A percentile compares a stretch with the other conserved stretches of the same genome.
Evolutionary conservation across 768 basidiomycete species (phyloP).

Genomic region (Phylloporus sp.): DNA sequence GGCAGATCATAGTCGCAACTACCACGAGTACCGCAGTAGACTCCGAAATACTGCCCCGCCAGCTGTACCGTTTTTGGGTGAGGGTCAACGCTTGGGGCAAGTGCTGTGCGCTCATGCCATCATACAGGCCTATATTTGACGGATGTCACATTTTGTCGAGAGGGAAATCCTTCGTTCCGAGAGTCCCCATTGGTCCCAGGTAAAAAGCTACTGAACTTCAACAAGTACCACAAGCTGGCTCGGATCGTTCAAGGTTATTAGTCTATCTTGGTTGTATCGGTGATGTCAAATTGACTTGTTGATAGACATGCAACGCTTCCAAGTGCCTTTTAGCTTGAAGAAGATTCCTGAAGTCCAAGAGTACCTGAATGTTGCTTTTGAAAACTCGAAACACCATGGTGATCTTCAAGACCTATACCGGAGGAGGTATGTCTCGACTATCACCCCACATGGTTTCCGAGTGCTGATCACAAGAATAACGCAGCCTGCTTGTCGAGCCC

Average conservation of each 20-base stretch:
- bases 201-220: constrained; percentile 89
- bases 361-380: constrained; percentile 70
- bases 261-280: background rate
- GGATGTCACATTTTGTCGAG: constrained; percentile 92
- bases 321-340: constrained; percentile 80
- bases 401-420: constrained; percentile 84
- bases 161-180: constrained; percentile 87
- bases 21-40: constrained; percentile 83
- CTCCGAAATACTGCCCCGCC: constrained; percentile 88
- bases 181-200: constrained; percentile 70
- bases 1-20: constrained; percentile 89
- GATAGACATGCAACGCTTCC: constrained; percentile 89
- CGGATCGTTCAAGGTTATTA: constrained; percentile 73
- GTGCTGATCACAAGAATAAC: background rate
- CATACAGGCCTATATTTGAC: constrained; percentile 75
- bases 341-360: constrained; percentile 87
- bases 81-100: constrained; percentile 13
- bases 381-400: constrained; percentile 71
- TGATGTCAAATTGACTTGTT: constrained; percentile 1
- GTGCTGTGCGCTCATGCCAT: constrained; percentile 6
- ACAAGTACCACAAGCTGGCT: constrained; percentile 91
- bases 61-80: constrained; percentile 93
- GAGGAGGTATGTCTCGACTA: constrained; percentile 54
- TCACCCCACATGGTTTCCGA: background rate
- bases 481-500: constrained; percentile 78